These are phyloP conservation scores for Phytophthora multivora DNA, from an alignment of 352 stramenopile genomes.

Conservation along the genomic window DNA sequence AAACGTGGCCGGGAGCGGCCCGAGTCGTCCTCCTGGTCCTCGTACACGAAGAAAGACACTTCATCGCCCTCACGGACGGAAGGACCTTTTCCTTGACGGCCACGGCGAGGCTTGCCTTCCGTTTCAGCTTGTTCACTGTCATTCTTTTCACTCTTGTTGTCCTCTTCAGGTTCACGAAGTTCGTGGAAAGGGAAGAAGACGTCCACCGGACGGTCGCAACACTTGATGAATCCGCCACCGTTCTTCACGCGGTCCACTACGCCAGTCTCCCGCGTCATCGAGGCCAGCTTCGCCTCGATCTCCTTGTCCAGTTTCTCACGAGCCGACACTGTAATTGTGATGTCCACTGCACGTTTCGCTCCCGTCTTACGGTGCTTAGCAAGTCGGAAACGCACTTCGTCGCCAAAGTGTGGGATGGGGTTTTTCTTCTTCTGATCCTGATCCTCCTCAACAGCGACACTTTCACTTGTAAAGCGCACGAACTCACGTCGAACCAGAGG, in stretches of 20 bases:
- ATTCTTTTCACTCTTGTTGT: slow-evolving; percentile 29
- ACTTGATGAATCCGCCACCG: slow-evolving; percentile 74
- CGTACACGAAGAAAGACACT: slow-evolving; percentile 82
- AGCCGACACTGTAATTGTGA: slow-evolving; percentile 61
- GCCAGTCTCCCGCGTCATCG: slow-evolving; percentile 59
- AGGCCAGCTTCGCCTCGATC: slow-evolving; percentile 67
- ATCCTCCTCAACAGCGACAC: slow-evolving; percentile 30
- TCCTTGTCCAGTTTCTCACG: slow-evolving; percentile 69
- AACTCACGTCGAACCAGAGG: slow-evolving; percentile 33
- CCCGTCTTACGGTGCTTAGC: slow-evolving; percentile 73
- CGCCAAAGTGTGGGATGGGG: slow-evolving; percentile 56
- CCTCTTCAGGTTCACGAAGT: slow-evolving; percentile 43
- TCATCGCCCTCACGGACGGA: slow-evolving; percentile 66
- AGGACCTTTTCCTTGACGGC: slow-evolving; percentile 18
- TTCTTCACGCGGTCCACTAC: slow-evolving; percentile 68
- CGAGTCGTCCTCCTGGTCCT: slow-evolving; percentile 61
- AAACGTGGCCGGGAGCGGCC: slow-evolving; percentile 41
- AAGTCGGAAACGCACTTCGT: slow-evolving; percentile 77
- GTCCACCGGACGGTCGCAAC: slow-evolving; percentile 67
- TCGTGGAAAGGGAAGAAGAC: slow-evolving; percentile 79
- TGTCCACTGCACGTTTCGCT: slow-evolving; percentile 65
- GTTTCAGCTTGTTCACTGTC: slow-evolving; percentile 12
- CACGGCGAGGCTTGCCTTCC: slow-evolving; percentile 12
- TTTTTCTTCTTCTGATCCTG: slow-evolving; percentile 26
- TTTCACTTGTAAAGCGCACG: slow-evolving; percentile 67